A percentile compares a stretch with the other conserved stretches of the same genome.
Conservation (phyloP, 176 grass and related monocot species). For the Rhynchospora tenuis region DNA sequence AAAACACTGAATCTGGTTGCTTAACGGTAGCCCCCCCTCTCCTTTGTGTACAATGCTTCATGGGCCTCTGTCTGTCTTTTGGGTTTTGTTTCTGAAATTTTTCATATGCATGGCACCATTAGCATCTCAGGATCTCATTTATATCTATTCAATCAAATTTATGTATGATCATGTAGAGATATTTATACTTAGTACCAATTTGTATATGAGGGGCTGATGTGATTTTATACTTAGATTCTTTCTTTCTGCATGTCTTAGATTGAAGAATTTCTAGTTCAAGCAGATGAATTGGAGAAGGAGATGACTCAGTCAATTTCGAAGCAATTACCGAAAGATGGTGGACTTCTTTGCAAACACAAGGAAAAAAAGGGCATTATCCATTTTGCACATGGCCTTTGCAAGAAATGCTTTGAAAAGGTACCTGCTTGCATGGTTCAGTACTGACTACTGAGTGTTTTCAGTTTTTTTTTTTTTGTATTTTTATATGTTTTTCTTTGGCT, state of each 20-base stretch:
- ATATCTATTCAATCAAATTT: not conserved
- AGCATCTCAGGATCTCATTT: not conserved
- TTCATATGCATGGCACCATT: not conserved
- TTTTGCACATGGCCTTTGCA: slow-evolving; percentile 97
- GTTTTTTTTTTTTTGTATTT: not conserved
- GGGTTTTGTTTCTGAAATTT: not conserved
- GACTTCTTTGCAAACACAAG: slow-evolving; percentile 83
- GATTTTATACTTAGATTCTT: not conserved
- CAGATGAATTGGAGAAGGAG: slow-evolving; percentile 56
- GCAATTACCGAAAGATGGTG: slow-evolving; percentile 42
- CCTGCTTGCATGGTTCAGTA: not conserved
- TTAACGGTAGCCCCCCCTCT: slow-evolving; percentile 53
- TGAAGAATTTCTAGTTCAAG: slow-evolving; percentile 72
- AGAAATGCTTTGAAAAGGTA: slow-evolving; percentile 81
- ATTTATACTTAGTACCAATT: not conserved
- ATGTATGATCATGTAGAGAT: not conserved
- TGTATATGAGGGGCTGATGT: not conserved
- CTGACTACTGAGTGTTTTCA: slow-evolving; percentile 8
- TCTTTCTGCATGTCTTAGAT: slow-evolving; percentile 36
- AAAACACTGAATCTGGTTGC: slow-evolving; percentile 89
- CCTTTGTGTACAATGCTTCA: not conserved
- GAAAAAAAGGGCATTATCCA: slow-evolving; percentile 28
- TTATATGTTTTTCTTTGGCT: not conserved
- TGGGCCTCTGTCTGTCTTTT: slow-evolving; percentile 13
- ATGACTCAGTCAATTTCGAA: slow-evolving; percentile 25